A percentile compares a stretch with the other conserved stretches of the same genome.
phyloP scores from a whole-genome alignment of 805 yeast genomes.

The Kuraishia ogatae region DNA sequence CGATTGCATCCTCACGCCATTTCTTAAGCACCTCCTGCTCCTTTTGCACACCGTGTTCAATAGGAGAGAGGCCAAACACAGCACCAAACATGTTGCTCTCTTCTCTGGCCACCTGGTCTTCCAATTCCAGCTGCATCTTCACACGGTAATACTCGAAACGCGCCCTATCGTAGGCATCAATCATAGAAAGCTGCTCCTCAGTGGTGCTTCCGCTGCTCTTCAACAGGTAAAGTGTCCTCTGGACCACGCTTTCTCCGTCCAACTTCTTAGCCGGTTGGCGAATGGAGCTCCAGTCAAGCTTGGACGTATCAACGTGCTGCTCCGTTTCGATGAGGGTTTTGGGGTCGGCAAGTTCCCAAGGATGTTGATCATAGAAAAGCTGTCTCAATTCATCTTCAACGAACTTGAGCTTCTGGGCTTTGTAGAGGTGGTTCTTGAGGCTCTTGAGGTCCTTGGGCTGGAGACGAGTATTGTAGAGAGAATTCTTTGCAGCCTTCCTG shows the following conservation, averaged over 20 bases:
- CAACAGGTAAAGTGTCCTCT: slow-evolving; percentile 54
- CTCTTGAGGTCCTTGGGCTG: slow-evolving; percentile 26
- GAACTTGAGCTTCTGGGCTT: slow-evolving; percentile 45
- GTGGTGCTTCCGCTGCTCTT: slow-evolving; percentile 17
- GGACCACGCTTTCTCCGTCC: slow-evolving; percentile 87
- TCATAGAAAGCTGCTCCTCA: slow-evolving; percentile 23
- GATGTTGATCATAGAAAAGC: slow-evolving; percentile 85
- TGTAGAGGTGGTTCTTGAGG: slow-evolving; percentile 33
- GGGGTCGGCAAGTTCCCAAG: slow-evolving; percentile 96
- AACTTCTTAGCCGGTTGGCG: slow-evolving; percentile 65
- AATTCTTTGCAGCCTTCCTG: slow-evolving; percentile 10
- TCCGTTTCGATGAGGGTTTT: slow-evolving; percentile 71
- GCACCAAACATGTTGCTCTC: slow-evolving; percentile 85
- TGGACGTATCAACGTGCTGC: slow-evolving; percentile 38
- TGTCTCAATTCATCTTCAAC: slow-evolving; percentile 77
- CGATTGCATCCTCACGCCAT: slow-evolving; percentile 68
- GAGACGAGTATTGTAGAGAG: slow-evolving; percentile 38
- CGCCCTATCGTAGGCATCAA: slow-evolving; percentile 77
- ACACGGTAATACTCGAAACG: slow-evolving; percentile 81
- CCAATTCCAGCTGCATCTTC: slow-evolving; percentile 78
- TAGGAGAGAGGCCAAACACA: slow-evolving; percentile 48
- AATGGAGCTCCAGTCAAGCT: slow-evolving; percentile 71
- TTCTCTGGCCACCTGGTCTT: slow-evolving; percentile 63
- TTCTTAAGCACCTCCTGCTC: slow-evolving; percentile 65
- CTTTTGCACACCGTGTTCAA: slow-evolving; percentile 58